These are phyloP conservation scores for Cyclotella cryptica DNA, from an alignment of 108 stramenopile species.

Conservation along the genomic window DNA sequence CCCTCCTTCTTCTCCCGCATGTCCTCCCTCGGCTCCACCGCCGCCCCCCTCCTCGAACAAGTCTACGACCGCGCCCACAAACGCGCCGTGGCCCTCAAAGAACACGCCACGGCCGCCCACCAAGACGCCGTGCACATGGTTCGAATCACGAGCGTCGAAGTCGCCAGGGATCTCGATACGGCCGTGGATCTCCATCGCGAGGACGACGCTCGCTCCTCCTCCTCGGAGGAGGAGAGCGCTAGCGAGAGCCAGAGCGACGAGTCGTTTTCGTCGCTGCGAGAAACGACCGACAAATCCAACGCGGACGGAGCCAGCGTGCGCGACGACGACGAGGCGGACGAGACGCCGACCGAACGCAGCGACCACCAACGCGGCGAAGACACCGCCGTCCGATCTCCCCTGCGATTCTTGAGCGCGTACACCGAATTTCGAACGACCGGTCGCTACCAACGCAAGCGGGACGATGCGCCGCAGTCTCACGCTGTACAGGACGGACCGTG, in stretches of 20 bases:
- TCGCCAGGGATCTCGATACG: neutral
- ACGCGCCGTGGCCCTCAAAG: conserved; percentile 15
- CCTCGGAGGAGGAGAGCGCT: no score
- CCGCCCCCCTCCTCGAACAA: conserved; percentile 17
- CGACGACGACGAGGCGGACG: neutral
- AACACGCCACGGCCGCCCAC: conserved; percentile 3
- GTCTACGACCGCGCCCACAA: conserved; percentile 34
- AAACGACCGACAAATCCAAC: no score
- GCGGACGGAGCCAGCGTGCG: neutral
- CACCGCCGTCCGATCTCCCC: neutral
- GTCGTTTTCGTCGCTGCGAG: no score
- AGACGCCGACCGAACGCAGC: neutral
- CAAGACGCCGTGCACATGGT: conserved; percentile 13
- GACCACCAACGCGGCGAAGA: neutral
- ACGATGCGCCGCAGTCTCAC: conserved; percentile 7
- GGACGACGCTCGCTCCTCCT: no score
- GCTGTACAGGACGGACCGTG: neutral
- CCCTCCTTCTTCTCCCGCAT: conserved; percentile 37
- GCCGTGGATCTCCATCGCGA: no score
- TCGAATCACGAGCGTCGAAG: conserved; percentile 8
- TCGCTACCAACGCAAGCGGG: conserved; percentile 35
- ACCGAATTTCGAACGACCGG: conserved; percentile 41
- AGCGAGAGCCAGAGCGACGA: no score
- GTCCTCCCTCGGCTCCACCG: conserved; percentile 15
- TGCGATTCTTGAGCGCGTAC: conserved; percentile 37